Base-by-base conservation (phyloP, 495 filamentous ascomycete species). In the Xylaria intraflava region DNA sequence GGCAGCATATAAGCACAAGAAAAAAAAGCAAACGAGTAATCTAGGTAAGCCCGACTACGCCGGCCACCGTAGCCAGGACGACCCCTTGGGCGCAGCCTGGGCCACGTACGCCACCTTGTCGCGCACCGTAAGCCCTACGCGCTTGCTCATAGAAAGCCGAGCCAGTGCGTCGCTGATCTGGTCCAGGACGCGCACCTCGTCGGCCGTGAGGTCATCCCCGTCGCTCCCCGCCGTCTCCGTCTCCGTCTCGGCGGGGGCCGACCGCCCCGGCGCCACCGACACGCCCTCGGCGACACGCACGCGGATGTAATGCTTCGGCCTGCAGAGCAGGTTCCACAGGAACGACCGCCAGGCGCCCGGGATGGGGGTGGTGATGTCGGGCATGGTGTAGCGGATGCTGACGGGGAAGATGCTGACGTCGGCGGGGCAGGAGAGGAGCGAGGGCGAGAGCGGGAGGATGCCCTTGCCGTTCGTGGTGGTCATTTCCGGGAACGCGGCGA, bases 391-490 rank as follows among this genome's bases (percentile, higher is more conserved):
- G 7, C 90, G 81, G 51, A 99, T 70, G 64, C 83, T 93, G 44
- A 96, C 76, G 8, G 93, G 92, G 72, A 92, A 97, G 56, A 99
- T 87, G 62, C 82, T 83, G 3, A 79, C 80, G 29, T 78, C 68
- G 17, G 78, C 57, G 0, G 87, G 83, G 0, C 80, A 77, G 12
- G 79, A 77, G 1, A 90, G 70, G 1, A 99, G 76, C 36, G 82
- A 82, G 0, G 83, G 86, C 38, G 85, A 85, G 49, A 96, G 81
- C 0, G 89, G 85, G 5, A 99, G 71, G 60, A 97, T 92, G n/a
- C 83, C 93, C 44, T 85, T 82, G 47, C 90, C 89, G 65, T 98
- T 98, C 27, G 91, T 95, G 1, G 92, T 95, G 9, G 86, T 95
- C 72, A 86, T 88, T 66, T 96, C 92, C 3, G 92, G 90, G 70